Conservation (phyloP, 148 eudicot species). For the Selenicereus undatus region DNA sequence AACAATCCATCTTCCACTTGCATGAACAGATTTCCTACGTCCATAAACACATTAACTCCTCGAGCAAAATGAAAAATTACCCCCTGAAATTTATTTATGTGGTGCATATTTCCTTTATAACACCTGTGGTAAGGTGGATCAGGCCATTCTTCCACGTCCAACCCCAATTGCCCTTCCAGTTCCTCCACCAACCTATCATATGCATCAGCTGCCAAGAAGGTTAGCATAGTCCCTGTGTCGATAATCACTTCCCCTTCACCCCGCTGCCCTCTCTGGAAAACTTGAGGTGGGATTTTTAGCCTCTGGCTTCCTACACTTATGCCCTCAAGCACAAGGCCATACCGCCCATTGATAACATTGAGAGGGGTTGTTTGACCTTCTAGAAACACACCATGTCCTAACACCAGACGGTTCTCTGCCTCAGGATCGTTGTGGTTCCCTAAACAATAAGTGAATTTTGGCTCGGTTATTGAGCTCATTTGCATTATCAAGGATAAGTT, state of each 20-base stretch:
- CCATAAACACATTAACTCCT: constrained; percentile 10
- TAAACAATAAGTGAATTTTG: constrained; percentile 24
- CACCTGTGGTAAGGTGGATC: constrained; percentile 24
- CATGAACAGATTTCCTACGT: constrained; percentile 15
- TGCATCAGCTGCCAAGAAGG: constrained; percentile 22
- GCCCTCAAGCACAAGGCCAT: constrained; percentile 21
- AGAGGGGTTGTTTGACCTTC: constrained; percentile 26
- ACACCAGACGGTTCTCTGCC: constrained; percentile 11
- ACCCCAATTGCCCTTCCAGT: constrained; percentile 10
- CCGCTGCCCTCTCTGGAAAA: not conserved
- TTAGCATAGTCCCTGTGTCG: constrained; percentile 19
- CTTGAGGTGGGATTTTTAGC: constrained; percentile 12
- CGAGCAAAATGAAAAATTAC: constrained; percentile 22
- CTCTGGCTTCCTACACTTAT: constrained; percentile 16
- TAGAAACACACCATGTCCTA: constrained; percentile 21
- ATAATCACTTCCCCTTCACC: constrained; percentile 25
- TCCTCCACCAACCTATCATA: constrained; percentile 21
- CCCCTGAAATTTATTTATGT: constrained; percentile 13
- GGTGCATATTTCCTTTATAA: constrained; percentile 18
- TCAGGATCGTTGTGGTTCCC: constrained; percentile 20
- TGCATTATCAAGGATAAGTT: constrained; percentile 22
- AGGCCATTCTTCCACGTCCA: constrained; percentile 16
- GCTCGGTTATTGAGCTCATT: constrained; percentile 9
- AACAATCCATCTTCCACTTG: constrained; percentile 20
- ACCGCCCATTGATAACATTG: constrained; percentile 19